Evolutionary conservation across 768 basidiomycete species (phyloP), one percentile per base, ranked within the genome.

Genomic region (Suillus tomentosus): DNA sequence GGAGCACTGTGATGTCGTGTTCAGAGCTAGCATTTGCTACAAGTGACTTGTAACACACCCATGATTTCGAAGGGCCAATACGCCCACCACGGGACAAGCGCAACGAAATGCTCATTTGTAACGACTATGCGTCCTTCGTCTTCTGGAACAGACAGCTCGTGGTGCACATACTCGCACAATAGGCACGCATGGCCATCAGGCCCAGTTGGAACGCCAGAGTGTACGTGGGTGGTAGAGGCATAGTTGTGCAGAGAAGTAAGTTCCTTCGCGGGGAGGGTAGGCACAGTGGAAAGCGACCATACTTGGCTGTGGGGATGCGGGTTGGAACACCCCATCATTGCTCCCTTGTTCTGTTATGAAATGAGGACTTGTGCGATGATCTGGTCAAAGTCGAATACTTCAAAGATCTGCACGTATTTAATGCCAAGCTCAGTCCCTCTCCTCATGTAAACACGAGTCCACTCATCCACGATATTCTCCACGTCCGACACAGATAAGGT

Each of bases 321-420:
- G 71, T 96, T 96, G 8, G 91, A 94, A 72, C 94, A 96, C 13
- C 95, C 95, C 95, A 96, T 96, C 81, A 94, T 95, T 3, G 89
- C 77, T 3, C 95, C 95, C 77, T 95, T 96, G 76, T 95, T 95
- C 89, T 94, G 68, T n/a, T 43, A 36, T 47, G 59, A 56, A 1
- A 43, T 61, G 60, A 60, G 68, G 67, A 68, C 14, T n/a, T 19
- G 6, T 4, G n/a, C 48, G 37, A 42, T 58, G 48, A 67, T n/a
- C 40, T 60, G 68, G 14, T 63, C n/a, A 45, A 37, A 56, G 31
- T 60, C 45, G 61, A 79, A 55, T 68, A 90, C 94, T 87, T 96
- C 94, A 71, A 96, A 95, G 11, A 95, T 93, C 75, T 95, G 94
- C 60, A 96, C 87, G 71, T 94, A 91, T 70, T 84, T 79, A 66